Evolutionary conservation across 139 green algal species (phyloP).

Genomic region (Helicosporidium sp.): DNA sequence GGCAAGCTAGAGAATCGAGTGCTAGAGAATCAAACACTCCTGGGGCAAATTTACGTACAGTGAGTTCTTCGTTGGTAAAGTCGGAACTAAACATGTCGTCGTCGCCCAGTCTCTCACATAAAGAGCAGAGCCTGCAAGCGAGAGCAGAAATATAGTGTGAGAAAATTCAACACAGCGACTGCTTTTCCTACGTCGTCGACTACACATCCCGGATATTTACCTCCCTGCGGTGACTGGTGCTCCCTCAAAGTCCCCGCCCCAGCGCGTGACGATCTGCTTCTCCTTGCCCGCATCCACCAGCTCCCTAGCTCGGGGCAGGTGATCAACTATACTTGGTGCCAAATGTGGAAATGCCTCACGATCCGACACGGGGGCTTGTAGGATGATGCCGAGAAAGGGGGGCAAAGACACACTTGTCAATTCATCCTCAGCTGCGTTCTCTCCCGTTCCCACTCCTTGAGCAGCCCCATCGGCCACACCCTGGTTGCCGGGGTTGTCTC

Average conservation of each 20-base stretch:
- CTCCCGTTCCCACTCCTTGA: not conserved
- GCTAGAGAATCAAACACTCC: no score
- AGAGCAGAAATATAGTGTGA: not conserved
- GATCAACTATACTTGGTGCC: conserved; percentile 2
- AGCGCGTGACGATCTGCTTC: conserved; percentile 6
- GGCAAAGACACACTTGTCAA: no score
- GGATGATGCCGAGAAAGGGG: conserved; percentile 17
- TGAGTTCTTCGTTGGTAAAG: conserved; percentile 16
- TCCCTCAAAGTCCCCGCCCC: not conserved
- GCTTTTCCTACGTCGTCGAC: no score
- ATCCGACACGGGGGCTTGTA: conserved; percentile 42
- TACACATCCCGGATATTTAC: no score
- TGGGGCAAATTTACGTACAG: no score
- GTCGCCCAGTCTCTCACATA: no score
- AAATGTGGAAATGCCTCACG: conserved; percentile 31
- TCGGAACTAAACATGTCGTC: conserved; percentile 45
- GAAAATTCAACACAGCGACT: no score
- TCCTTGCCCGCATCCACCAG: no score
- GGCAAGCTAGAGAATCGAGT: no score
- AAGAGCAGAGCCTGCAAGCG: not conserved
- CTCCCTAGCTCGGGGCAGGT: conserved; percentile 4
- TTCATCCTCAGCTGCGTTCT: not conserved
- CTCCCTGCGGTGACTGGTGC: no score
- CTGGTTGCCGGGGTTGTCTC: no score
- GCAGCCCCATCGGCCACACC: no score